These are phyloP conservation scores for Xylariaceae sp. DNA, from an alignment of 2,329 filamentous ascomycete genomes.

Conservation along the genomic window DNA sequence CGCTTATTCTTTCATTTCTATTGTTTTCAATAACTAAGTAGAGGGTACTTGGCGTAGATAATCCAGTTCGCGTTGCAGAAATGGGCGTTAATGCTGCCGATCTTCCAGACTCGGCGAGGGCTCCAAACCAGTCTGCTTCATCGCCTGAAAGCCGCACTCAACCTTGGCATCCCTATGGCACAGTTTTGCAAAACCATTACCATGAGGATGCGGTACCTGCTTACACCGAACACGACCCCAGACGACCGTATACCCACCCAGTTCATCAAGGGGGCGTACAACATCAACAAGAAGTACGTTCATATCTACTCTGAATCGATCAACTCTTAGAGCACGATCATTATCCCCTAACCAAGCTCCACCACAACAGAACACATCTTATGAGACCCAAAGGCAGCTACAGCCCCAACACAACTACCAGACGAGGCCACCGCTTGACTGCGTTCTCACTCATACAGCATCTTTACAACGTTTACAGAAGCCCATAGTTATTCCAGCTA, in stretches of 20 bases:
- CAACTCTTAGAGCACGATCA: not conserved
- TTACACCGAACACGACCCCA: not conserved
- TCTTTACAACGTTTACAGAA: slow-evolving; percentile 2
- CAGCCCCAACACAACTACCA: not conserved
- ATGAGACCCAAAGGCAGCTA: not conserved
- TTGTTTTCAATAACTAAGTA: too few relatives aligned
- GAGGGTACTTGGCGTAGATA: too few relatives aligned
- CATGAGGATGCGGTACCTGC: not conserved
- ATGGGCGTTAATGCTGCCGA: not conserved
- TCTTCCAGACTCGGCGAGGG: not conserved
- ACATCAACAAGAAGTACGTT: too few relatives aligned
- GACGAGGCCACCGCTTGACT: not conserved
- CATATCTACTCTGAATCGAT: too few relatives aligned
- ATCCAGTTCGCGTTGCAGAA: too few relatives aligned
- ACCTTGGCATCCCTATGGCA: not conserved
- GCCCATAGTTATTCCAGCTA: slow-evolving; percentile 19
- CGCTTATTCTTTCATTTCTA: too few relatives aligned
- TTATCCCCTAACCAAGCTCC: too few relatives aligned
- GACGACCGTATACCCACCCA: not conserved
- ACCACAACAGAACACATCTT: too few relatives aligned
- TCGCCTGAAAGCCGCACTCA: not conserved
- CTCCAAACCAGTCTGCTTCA: not conserved
- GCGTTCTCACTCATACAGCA: too few relatives aligned
- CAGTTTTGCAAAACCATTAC: too few relatives aligned
- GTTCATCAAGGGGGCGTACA: too few relatives aligned